phyloP scores from a whole-genome alignment of 2,329 filamentous ascomycete species.

The Verticillium klebahnii region DNA sequence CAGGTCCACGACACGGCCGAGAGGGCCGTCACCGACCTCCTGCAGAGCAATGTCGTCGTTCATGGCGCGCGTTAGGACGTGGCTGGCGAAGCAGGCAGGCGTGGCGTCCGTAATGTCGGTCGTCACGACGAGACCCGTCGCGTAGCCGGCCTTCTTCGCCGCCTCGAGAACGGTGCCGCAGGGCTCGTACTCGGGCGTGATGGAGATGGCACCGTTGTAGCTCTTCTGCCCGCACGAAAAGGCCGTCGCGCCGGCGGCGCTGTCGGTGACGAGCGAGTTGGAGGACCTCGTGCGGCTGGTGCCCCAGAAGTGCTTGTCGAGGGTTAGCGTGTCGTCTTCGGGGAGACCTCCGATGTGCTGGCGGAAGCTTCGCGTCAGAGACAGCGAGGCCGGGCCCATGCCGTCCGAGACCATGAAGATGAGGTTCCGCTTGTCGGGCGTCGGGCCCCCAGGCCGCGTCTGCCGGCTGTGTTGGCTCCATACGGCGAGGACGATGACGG shows the following conservation, averaged over 20 bases:
- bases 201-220: slow-evolving; percentile 94
- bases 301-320: slow-evolving; percentile 89
- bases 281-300: slow-evolving; percentile 81
- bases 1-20: slow-evolving; percentile 84
- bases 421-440: slow-evolving; percentile 70
- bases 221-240: slow-evolving; percentile 92
- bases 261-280: slow-evolving; percentile 86
- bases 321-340: slow-evolving; percentile 66
- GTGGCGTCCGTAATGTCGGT: slow-evolving; percentile 95
- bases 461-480: slow-evolving; percentile 66
- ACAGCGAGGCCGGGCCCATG: slow-evolving; percentile 92
- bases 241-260: slow-evolving; percentile 92
- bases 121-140: slow-evolving; percentile 90
- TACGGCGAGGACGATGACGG: slow-evolving; percentile 77
- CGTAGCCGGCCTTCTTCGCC: slow-evolving; percentile 85
- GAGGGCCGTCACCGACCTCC: slow-evolving; percentile 80
- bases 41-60: slow-evolving; percentile 91
- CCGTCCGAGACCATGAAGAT: slow-evolving; percentile 99
- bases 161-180: slow-evolving; percentile 93
- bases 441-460: slow-evolving; percentile 25
- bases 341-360: slow-evolving; percentile 74
- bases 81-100: slow-evolving; percentile 88
- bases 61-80: slow-evolving; percentile 74
- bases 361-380: slow-evolving; percentile 79
- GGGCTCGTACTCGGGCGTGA: slow-evolving; percentile 76